phyloP scores from a whole-genome alignment of 1,139 yeast genomes.

The Casaregolazyma suthepensis region DNA sequence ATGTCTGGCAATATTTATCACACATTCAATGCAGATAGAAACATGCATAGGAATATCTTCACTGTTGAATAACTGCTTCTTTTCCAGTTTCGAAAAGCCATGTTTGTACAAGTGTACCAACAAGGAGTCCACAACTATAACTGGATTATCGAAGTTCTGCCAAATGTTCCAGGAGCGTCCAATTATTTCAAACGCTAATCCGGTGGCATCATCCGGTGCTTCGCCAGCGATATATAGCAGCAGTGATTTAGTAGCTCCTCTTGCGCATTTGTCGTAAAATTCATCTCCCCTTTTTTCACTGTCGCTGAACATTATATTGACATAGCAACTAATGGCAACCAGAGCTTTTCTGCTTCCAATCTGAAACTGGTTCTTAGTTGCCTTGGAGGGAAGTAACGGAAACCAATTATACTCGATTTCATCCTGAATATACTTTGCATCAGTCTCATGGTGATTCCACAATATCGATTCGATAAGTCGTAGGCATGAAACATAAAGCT shows the following conservation, averaged over 20 bases:
- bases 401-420: conserved; percentile 11
- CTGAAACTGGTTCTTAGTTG: conserved; percentile 10
- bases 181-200: conserved; percentile 22
- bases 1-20: conserved; percentile 22
- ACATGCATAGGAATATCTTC: conserved; percentile 7
- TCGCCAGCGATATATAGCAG: conserved; percentile 19
- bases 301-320: conserved; percentile 4
- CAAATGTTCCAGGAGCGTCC: conserved; percentile 26
- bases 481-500: neutral
- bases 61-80: conserved; percentile 4
- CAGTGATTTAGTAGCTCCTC: conserved; percentile 18
- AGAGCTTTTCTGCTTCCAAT: conserved; percentile 13
- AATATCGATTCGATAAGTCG: conserved; percentile 16
- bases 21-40: conserved; percentile 18
- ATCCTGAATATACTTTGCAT: neutral
- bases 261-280: neutral
- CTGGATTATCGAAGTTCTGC: conserved; percentile 25
- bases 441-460: conserved; percentile 1
- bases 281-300: neutral
- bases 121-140: conserved; percentile 20
- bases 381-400: conserved; percentile 13
- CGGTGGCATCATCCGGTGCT: conserved; percentile 15
- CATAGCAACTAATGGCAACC: conserved; percentile 14
- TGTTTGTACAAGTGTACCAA: conserved; percentile 17
- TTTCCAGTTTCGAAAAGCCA: conserved; percentile 17